Conservation (phyloP, 1,139 yeast species). For the Sugiyamaella pinicola region DNA sequence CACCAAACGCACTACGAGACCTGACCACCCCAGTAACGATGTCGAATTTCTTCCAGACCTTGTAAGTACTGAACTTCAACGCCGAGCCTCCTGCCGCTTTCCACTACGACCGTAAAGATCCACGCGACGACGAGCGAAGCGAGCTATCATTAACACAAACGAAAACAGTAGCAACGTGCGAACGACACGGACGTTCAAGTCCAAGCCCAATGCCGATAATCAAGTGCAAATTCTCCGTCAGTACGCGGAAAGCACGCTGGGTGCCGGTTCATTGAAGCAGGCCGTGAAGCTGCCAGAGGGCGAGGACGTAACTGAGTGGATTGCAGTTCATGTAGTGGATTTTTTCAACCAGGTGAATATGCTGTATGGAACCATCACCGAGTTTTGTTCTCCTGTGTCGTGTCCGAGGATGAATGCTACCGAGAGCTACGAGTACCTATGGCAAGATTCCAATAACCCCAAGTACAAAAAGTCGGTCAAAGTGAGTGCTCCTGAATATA, state of each 20-base stretch:
- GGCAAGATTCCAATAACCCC: constrained; percentile 71
- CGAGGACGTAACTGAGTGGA: constrained; percentile 91
- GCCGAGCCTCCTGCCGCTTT: not conserved
- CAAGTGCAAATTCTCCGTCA: constrained; percentile 50
- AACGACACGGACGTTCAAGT: constrained; percentile 37
- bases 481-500: constrained; percentile 91
- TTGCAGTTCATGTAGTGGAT: constrained; percentile 76
- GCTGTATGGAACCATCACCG: constrained; percentile 95
- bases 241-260: constrained; percentile 92
- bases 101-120: not conserved
- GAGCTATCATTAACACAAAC: too few relatives aligned
- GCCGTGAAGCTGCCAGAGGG: constrained; percentile 94
- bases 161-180: constrained; percentile 29
- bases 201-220: constrained; percentile 31
- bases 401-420: constrained; percentile 98
- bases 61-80: constrained; percentile 14
- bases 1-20: not conserved
- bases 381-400: constrained; percentile 87
- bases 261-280: constrained; percentile 86
- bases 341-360: constrained; percentile 94
- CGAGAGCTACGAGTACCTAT: constrained; percentile 90
- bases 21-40: not conserved
- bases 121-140: too few relatives aligned
- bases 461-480: constrained; percentile 62
- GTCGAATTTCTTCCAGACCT: constrained; percentile 20